Conservation (phyloP, 345 rosid species). For the Eucalyptus decipiens region DNA sequence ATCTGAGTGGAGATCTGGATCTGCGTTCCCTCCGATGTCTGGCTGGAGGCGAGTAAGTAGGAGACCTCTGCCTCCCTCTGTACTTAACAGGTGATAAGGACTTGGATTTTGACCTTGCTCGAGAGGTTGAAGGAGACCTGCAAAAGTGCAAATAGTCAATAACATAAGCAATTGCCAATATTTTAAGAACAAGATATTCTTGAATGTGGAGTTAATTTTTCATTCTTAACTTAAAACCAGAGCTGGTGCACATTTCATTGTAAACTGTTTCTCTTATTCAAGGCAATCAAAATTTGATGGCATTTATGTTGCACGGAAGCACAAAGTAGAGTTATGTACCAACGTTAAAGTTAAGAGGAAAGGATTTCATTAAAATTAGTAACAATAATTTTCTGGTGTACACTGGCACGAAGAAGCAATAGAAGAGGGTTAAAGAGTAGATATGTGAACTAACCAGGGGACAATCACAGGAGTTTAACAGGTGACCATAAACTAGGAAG, state of each 20-base stretch:
- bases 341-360: not conserved
- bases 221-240: not conserved
- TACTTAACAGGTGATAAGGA: conserved; percentile 67
- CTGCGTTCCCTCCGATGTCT: conserved; percentile 47
- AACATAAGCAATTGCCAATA: not conserved
- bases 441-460: not conserved
- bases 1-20: conserved; percentile 65
- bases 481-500: not conserved
- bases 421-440: not conserved
- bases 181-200: not conserved
- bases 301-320: not conserved
- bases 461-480: not conserved
- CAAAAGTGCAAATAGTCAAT: not conserved
- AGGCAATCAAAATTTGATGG: not conserved
- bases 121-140: conserved; percentile 73
- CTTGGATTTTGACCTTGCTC: conserved; percentile 60
- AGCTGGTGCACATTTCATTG: not conserved
- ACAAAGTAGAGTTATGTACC: not conserved
- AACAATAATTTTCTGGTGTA: not conserved
- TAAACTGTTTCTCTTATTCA: not conserved
- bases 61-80: conserved; percentile 55
- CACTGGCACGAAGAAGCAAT: not conserved
- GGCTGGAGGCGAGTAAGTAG: conserved; percentile 53
- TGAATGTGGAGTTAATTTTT: not conserved
- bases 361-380: not conserved